Base-by-base conservation (phyloP, 2,329 filamentous ascomycete species). In the Madurella mycetomatis region DNA sequence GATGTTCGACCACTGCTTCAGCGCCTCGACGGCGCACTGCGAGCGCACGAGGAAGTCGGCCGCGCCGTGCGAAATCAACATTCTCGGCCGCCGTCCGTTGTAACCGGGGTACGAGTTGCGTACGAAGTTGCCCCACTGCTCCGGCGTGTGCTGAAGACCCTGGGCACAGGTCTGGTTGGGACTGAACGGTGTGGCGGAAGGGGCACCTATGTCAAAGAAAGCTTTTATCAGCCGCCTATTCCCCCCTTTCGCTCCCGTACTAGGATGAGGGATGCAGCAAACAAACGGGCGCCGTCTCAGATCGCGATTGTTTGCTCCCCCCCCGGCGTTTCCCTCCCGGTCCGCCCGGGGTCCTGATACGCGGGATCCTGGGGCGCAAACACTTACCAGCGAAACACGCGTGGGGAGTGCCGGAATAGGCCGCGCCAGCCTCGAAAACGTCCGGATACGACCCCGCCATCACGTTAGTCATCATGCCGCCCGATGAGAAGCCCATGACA, bases 401-500 rank as follows among this genome's bases (percentile, higher is more conserved):
- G 32, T 59, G 56, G 5, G 67, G 58, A 4, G 62, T 59, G n/a
- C 67, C 66, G 25, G 66, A 65, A 53, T 64, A 68, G 13, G 64
- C 61, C 2, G 66, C 64, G 19, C 64, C 67, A 16, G 67, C 67
- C 53, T 64, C 64, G 32, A 69, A 66, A 2, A 69, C 61, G 42
- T 70, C 66, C 8, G 68, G 67, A 47, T 70, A 70, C 1, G 63
- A 62, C 2, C 66, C 67, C 5, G 64, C 67, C 19, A 70, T 46
- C 30, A 64, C 62, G 53, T 69, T 68, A 47, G 69, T 71, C 71
- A 72, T 73, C 67, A 73, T 73, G 17, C 64, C 70, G 3, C 70
- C 71, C 1, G 69, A 71, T 2, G 64, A 68, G 4, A 63, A 61
- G 17, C 78, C 78, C 15, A 76, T 78, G 13, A 72, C 73, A 53